Conservation (phyloP, 1,284 basidiomycete species). For the Pseudomicrostroma phylloplanum region DNA sequence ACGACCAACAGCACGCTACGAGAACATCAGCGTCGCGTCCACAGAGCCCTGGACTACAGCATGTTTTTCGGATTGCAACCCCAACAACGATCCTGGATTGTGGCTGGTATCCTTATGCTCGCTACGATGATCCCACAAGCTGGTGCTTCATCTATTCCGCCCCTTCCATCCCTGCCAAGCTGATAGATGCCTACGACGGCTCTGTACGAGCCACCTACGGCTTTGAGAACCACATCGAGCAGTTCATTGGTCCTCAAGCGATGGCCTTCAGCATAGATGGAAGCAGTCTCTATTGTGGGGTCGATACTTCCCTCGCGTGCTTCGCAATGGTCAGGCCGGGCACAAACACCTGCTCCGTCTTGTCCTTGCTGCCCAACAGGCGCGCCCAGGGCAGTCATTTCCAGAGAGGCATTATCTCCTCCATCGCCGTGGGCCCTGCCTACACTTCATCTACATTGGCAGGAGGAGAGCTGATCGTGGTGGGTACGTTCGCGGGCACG, state of each 20-base stretch:
- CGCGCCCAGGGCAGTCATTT: slow-evolving; percentile 10
- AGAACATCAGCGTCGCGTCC: not conserved
- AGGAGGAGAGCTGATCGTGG: slow-evolving; percentile 28
- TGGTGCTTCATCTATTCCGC: slow-evolving; percentile 37
- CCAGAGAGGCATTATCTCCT: slow-evolving; percentile 31
- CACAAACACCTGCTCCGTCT: slow-evolving; percentile 25
- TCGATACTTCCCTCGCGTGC: slow-evolving; percentile 19
- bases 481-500: slow-evolving; percentile 31
- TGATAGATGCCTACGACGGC: slow-evolving; percentile 24
- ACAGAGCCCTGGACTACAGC: not conserved
- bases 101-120: slow-evolving; percentile 32
- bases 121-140: slow-evolving; percentile 6
- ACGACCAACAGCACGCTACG: not conserved
- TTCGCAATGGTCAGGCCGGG: slow-evolving; percentile 28
- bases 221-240: slow-evolving; percentile 40
- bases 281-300: slow-evolving; percentile 29
- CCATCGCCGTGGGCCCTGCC: slow-evolving; percentile 16
- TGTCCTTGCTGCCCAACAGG: slow-evolving; percentile 18
- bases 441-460: not conserved
- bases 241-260: slow-evolving; percentile 30
- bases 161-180: slow-evolving; percentile 27
- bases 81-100: slow-evolving; percentile 31
- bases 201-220: slow-evolving; percentile 26
- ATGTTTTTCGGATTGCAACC: slow-evolving; percentile 8
- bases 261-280: slow-evolving; percentile 32